These are phyloP conservation scores for Stachybotrys chartarum DNA, from an alignment of 2,329 filamentous ascomycete species.

Conservation along the genomic window DNA sequence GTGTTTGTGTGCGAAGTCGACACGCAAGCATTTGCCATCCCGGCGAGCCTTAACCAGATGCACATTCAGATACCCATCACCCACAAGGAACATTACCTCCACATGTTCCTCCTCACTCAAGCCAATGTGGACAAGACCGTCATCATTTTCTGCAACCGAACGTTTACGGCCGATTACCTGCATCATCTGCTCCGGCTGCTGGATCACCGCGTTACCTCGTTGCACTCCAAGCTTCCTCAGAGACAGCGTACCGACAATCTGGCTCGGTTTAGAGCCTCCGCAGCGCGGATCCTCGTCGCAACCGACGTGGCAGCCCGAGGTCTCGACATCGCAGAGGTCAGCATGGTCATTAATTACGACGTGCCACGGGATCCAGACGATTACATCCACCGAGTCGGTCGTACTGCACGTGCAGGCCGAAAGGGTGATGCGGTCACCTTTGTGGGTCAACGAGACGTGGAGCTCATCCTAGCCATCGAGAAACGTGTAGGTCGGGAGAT, in stretches of 20 bases:
- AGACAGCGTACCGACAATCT: conserved; percentile 81
- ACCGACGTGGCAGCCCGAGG: conserved; percentile 93
- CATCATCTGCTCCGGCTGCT: conserved; percentile 83
- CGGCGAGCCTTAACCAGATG: conserved; percentile 71
- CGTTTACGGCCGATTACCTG: conserved; percentile 78
- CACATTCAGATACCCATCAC: conserved; percentile 86
- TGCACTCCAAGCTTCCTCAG: conserved; percentile 84
- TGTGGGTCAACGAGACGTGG: conserved; percentile 87
- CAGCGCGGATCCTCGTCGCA: conserved; percentile 83
- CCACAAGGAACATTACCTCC: conserved; percentile 91
- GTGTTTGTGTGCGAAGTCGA: conserved; percentile 89
- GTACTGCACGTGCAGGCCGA: conserved; percentile 87
- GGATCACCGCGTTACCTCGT: conserved; percentile 80
- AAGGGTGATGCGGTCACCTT: conserved; percentile 78
- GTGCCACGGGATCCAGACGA: conserved; percentile 93
- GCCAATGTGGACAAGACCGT: conserved; percentile 66
- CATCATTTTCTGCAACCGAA: conserved; percentile 94
- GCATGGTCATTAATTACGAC: conserved; percentile 89
- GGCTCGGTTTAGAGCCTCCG: conserved; percentile 81
- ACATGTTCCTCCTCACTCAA: conserved; percentile 77
- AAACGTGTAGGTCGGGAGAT: conserved; percentile 71
- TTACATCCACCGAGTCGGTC: conserved; percentile 93
- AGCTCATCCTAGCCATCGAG: conserved; percentile 87
- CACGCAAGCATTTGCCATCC: conserved; percentile 67
- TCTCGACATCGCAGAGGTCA: conserved; percentile 90